A percentile compares a stretch with the other conserved stretches of the same genome.
Conservation (phyloP, 2,329 filamentous ascomycete species). For the Sphaerostilbella broomeana region DNA sequence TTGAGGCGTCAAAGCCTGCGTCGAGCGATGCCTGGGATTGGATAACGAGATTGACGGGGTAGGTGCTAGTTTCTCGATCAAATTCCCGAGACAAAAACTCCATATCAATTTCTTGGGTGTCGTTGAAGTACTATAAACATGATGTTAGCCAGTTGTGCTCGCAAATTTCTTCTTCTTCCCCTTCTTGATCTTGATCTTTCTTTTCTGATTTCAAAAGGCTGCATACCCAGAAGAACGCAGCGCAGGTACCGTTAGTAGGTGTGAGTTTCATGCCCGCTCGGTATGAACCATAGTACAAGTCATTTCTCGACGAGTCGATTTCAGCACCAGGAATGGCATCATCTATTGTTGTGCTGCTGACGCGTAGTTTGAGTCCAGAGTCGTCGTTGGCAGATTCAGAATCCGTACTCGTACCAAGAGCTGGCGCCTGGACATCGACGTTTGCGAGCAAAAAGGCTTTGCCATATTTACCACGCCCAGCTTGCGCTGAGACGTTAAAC, state of each 20-base stretch:
- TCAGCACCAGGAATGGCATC: conserved; percentile 57
- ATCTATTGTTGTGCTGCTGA: conserved; percentile 38
- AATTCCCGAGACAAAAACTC: conserved; percentile 68
- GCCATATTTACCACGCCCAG: conserved; percentile 57
- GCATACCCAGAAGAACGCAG: conserved; percentile 71
- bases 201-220: too few species aligned
- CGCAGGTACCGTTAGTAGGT: conserved; percentile 58
- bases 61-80: conserved; percentile 40
- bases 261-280: conserved; percentile 61
- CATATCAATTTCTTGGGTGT: conserved; percentile 75
- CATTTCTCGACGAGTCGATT: conserved; percentile 51
- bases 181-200: too few species aligned
- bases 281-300: conserved; percentile 66
- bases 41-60: conserved; percentile 66
- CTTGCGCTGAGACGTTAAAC: conserved; percentile 57
- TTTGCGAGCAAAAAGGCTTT: conserved; percentile 55
- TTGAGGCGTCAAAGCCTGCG: conserved; percentile 55
- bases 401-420: conserved; percentile 29
- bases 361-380: conserved; percentile 52
- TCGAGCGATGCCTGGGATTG: conserved; percentile 56
- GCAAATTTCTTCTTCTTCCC: too few species aligned
- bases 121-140: conserved; percentile 67
- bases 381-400: conserved; percentile 35
- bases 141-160: too few species aligned
- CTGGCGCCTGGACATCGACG: too few species aligned